Evolutionary conservation across 208 protist species (phyloP).

Genomic region (Crithidia bombi): DNA sequence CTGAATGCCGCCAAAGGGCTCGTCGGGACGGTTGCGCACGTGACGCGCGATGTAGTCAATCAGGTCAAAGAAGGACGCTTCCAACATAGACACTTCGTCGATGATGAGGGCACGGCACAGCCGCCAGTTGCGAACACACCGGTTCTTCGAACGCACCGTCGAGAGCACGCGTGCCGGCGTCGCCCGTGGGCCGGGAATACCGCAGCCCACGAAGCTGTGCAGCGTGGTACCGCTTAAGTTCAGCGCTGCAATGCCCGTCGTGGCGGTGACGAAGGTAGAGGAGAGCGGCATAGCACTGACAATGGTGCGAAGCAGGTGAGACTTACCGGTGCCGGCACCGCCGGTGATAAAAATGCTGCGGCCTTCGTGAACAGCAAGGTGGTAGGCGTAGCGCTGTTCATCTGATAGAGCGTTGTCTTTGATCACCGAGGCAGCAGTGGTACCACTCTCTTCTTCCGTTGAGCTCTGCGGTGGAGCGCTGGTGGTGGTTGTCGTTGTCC

Average conservation of each 20-base stretch:
- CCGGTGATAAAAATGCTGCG: conserved; percentile 87
- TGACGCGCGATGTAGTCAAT: conserved; percentile 77
- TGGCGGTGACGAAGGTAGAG: conserved; percentile 83
- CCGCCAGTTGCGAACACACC: conserved; percentile 54
- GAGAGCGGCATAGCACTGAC: conserved; percentile 46
- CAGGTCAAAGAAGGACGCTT: conserved; percentile 76
- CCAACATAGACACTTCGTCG: conserved; percentile 94
- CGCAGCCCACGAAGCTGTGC: conserved; percentile 86
- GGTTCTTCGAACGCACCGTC: conserved; percentile 30
- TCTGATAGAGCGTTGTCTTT: conserved; percentile 41
- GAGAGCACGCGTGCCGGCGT: conserved; percentile 35
- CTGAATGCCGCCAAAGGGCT: conserved; percentile 93
- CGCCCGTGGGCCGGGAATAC: conserved; percentile 42
- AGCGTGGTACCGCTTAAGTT: conserved; percentile 88
- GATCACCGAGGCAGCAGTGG: background rate
- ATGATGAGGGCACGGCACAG: conserved; percentile 79
- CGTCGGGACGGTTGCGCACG: conserved; percentile 51
- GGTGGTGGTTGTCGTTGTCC: background rate
- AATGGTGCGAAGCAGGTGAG: conserved; percentile 80
- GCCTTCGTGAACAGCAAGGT: conserved; percentile 44
- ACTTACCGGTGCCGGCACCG: conserved; percentile 91
- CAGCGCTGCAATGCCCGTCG: conserved; percentile 87
- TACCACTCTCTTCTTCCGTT: background rate
- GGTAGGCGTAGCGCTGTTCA: conserved; percentile 63
- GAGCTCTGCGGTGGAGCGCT: background rate